Conservation (phyloP, 176 grass and related monocot species). For the Cenchrus americanus region DNA sequence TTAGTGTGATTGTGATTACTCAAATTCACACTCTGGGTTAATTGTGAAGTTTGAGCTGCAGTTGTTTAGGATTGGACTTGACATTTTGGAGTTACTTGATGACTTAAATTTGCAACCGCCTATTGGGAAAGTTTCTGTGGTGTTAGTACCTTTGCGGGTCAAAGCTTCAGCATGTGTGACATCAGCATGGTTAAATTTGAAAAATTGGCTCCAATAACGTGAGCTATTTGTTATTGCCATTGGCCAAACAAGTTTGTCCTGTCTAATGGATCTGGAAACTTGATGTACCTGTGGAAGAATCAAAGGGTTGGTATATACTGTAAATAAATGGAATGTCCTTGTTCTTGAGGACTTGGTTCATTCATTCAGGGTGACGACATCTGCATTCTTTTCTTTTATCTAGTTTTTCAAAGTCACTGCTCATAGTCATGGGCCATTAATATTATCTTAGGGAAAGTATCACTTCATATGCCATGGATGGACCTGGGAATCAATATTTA, state of each 20-base stretch:
- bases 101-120: neutral
- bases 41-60: slow-evolving; percentile 1
- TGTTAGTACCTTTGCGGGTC: neutral
- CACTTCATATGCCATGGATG: neutral
- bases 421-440: neutral
- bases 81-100: neutral
- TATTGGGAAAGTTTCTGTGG: neutral
- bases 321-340: slow-evolving; percentile 10
- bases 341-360: neutral
- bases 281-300: slow-evolving; percentile 17
- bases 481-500: neutral
- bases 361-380: slow-evolving; percentile 17
- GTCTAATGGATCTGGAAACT: neutral
- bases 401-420: neutral
- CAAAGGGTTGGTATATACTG: slow-evolving; percentile 22
- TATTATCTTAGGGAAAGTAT: neutral
- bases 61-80: neutral
- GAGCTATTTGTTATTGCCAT: neutral
- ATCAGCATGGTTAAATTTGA: neutral
- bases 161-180: neutral
- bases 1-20: neutral
- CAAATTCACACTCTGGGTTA: neutral
- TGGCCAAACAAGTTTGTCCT: neutral
- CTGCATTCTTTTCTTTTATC: neutral
- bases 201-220: neutral